Percentiles rank a stretch among this genome's conserved stretches.
phyloP scores from a whole-genome alignment of 2,329 filamentous ascomycete species.

The Alternaria sp. region DNA sequence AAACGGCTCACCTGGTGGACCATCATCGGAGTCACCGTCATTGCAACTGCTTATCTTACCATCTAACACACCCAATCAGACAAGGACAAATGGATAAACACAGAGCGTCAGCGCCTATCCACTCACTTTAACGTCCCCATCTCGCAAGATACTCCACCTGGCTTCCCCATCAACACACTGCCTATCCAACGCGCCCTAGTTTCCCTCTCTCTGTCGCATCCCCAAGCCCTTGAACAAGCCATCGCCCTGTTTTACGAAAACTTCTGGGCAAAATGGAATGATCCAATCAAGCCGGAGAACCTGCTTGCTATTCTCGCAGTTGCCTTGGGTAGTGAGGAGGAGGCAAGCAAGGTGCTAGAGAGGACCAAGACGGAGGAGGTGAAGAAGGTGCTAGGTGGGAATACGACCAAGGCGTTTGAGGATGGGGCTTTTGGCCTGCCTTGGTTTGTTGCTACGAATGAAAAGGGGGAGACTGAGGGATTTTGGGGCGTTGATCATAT shows the following conservation, averaged over 20 bases:
- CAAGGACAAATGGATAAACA: constrained; percentile 66
- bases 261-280: constrained; percentile 62
- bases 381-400: constrained; percentile 58
- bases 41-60: not conserved
- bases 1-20: not conserved
- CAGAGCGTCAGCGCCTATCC: constrained; percentile 65
- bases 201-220: constrained; percentile 56
- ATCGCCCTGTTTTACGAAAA: constrained; percentile 60
- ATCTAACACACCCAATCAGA: constrained; percentile 52
- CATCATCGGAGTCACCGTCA: not conserved
- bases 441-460: constrained; percentile 66
- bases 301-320: constrained; percentile 56
- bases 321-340: constrained; percentile 58
- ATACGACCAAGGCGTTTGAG: constrained; percentile 62
- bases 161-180: constrained; percentile 65
- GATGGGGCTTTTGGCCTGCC: constrained; percentile 69
- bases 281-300: constrained; percentile 57
- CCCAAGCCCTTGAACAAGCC: constrained; percentile 52
- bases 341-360: constrained; percentile 54
- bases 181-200: constrained; percentile 62
- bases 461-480: constrained; percentile 61
- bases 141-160: constrained; percentile 52
- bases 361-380: constrained; percentile 51
- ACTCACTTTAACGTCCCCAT: constrained; percentile 65
- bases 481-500: constrained; percentile 71